Conservation (phyloP, 345 rosid genomes). For the Isatis tinctoria region DNA sequence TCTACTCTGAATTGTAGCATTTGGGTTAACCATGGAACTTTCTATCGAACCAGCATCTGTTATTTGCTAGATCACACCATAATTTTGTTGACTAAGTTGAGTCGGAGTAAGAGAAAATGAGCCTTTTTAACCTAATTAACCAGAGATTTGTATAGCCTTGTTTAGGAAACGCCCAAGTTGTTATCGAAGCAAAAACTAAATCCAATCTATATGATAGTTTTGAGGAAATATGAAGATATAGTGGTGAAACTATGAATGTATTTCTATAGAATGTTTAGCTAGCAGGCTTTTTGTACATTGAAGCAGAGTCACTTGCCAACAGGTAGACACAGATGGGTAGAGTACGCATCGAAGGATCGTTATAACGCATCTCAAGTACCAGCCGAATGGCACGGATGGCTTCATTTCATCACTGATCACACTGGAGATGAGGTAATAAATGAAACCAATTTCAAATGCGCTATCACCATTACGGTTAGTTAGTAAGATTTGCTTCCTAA, state of each 20-base stretch:
- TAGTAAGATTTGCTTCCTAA: not conserved
- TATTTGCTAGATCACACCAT: not conserved
- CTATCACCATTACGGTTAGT: not conserved
- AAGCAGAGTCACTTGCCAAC: slow-evolving; percentile 10
- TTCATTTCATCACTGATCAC: slow-evolving; percentile 86
- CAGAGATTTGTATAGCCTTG: not conserved
- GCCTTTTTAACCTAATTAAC: not conserved
- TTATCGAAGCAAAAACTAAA: not conserved
- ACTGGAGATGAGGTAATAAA: slow-evolving; percentile 86
- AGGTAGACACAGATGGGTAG: slow-evolving; percentile 99
- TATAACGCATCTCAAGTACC: slow-evolving; percentile 99
- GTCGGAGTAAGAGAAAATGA: not conserved
- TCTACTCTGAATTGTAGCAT: not conserved
- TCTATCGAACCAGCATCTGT: not conserved
- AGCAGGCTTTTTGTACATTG: not conserved
- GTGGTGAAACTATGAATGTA: not conserved
- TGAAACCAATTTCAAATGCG: not conserved
- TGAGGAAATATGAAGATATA: not conserved
- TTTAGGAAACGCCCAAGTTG: not conserved
- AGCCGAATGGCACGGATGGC: slow-evolving; percentile 99
- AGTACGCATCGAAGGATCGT: slow-evolving; percentile 74
- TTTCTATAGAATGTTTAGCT: not conserved
- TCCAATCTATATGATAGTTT: not conserved
- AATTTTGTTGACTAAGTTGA: not conserved
- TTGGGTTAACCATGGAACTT: not conserved